Percentiles rank a stretch among this genome's conserved stretches.
phyloP scores from a whole-genome alignment of 2,329 filamentous ascomycete species.

The Phialophora macrospora region DNA sequence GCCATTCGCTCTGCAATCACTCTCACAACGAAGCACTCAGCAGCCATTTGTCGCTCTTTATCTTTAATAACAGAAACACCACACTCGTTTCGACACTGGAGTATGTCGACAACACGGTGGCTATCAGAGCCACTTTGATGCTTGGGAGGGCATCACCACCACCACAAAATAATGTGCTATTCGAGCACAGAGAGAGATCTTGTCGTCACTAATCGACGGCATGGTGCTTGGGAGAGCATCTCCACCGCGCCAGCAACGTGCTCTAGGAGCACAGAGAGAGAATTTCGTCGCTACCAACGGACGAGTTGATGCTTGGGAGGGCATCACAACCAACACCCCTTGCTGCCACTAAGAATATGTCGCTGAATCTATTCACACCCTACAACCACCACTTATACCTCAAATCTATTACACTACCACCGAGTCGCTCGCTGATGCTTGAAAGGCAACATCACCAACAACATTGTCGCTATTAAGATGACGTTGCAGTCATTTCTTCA shows the following conservation, averaged over 20 bases:
- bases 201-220: neutral
- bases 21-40: neutral
- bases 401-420: neutral
- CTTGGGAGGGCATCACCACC: constrained; percentile 5
- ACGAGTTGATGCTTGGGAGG: neutral
- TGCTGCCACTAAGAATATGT: neutral
- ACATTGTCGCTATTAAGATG: neutral
- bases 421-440: neutral
- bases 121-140: neutral
- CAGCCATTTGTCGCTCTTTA: neutral
- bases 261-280: neutral
- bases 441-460: no score
- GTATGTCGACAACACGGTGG: neutral
- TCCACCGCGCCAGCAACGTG: neutral
- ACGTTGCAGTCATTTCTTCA: neutral
- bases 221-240: neutral
- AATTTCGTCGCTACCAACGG: neutral
- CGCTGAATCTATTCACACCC: neutral
- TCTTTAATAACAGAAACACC: neutral
- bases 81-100: neutral
- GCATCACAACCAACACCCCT: neutral
- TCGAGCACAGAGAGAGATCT: neutral
- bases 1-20: neutral
- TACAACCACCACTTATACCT: neutral
- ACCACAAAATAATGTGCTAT: neutral